Conservation (phyloP, 768 basidiomycete species). For the Termitomyces titanicus region DNA sequence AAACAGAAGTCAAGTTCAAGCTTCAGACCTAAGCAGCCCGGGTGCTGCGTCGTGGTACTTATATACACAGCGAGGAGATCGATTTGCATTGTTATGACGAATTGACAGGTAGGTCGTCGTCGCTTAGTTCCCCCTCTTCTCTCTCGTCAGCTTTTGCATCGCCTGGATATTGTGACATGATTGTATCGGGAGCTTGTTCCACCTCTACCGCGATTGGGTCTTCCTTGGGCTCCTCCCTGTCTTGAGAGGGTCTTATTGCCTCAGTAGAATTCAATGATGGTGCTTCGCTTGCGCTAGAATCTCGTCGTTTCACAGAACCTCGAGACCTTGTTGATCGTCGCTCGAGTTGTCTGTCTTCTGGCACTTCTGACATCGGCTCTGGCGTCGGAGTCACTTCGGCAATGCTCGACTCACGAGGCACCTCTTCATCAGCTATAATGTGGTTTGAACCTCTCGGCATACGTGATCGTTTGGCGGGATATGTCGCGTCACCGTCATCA, state of each 20-base stretch:
- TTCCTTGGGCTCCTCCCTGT: slow-evolving; percentile 1
- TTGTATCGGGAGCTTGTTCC: slow-evolving; percentile 11
- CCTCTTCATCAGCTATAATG: slow-evolving; percentile 36
- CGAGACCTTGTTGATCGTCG: slow-evolving; percentile 48
- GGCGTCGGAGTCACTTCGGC: slow-evolving; percentile 20
- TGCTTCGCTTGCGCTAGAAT: slow-evolving; percentile 52
- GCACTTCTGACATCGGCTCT: slow-evolving; percentile 28
- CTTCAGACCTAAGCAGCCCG: no score
- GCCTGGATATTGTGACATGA: slow-evolving; percentile 6
- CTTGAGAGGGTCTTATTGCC: slow-evolving; percentile 7
- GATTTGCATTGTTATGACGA: not conserved
- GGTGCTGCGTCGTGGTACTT: no score
- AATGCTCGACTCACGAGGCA: slow-evolving; percentile 26
- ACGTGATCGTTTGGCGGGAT: slow-evolving; percentile 67
- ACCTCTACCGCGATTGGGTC: slow-evolving; percentile 2
- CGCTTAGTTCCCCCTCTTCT: slow-evolving; percentile 41
- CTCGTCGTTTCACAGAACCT: slow-evolving; percentile 35
- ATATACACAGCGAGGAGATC: not conserved
- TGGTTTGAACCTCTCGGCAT: slow-evolving; percentile 41
- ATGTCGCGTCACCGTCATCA: slow-evolving; percentile 64
- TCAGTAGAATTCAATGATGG: slow-evolving; percentile 27
- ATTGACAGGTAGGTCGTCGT: slow-evolving; percentile 16
- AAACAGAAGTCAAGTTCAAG: no score
- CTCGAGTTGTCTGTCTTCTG: slow-evolving; percentile 33
- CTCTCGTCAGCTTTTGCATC: slow-evolving; percentile 25